phyloP scores from a whole-genome alignment of 768 basidiomycete species.

The Lactarius evosmus region DNA sequence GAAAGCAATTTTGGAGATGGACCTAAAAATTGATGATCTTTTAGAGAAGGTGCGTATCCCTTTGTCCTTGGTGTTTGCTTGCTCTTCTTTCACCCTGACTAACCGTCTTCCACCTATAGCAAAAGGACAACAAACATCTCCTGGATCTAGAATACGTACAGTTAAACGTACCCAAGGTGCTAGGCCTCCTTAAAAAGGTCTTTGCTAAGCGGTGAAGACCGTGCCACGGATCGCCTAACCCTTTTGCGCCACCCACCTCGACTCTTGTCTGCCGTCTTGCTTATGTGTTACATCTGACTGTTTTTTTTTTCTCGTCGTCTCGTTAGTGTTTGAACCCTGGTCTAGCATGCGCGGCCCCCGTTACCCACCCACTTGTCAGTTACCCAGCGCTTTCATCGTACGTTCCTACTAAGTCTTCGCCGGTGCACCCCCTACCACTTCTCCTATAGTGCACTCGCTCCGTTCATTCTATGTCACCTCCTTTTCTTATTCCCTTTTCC shows the following conservation, averaged over 20 bases:
- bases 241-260: conserved; percentile 15
- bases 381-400: conserved; percentile 27
- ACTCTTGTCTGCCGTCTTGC: conserved; percentile 9
- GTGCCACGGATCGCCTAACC: not conserved
- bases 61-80: not conserved
- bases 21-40: conserved; percentile 96
- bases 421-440: not conserved
- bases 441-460: conserved; percentile 8
- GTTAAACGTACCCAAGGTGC: conserved; percentile 92
- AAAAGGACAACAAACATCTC: conserved; percentile 98
- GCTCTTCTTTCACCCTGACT: conserved; percentile 1
- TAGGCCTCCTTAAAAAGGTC: conserved; percentile 90
- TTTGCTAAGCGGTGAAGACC: conserved; percentile 76
- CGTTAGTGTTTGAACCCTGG: conserved; percentile 16
- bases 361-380: conserved; percentile 25
- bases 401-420: conserved; percentile 1
- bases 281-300: conserved; percentile 19
- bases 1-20: conserved; percentile 99
- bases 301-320: conserved; percentile 6
- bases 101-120: conserved; percentile 46
- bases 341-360: conserved; percentile 15
- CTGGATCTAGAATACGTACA: conserved; percentile 98
- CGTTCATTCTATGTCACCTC: conserved; percentile 13
- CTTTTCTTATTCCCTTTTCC: conserved; percentile 2
- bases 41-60: conserved; percentile 78